Evolutionary conservation across 2,329 filamentous ascomycete genomes (phyloP).

Genomic region (Xylaria sp.): DNA sequence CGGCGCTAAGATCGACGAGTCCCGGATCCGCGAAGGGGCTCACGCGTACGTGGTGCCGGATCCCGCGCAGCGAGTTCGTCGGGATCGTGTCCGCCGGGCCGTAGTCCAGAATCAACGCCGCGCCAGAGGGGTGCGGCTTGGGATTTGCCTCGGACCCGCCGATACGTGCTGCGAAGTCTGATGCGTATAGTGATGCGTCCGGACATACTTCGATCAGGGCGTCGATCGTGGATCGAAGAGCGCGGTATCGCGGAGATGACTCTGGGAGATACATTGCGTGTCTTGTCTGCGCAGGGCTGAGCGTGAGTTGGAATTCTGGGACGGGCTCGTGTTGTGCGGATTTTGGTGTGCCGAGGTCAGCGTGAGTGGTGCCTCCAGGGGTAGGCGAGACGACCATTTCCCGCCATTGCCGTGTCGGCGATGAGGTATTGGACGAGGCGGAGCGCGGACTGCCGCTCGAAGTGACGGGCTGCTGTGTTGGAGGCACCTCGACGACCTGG

Average conservation of each 20-base stretch:
- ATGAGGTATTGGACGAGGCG: conserved; percentile 55
- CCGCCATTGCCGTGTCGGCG: conserved; percentile 72
- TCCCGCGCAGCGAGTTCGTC: conserved; percentile 89
- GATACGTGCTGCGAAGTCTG: conserved; percentile 85
- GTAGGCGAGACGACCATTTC: conserved; percentile 81
- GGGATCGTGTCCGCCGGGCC: conserved; percentile 82
- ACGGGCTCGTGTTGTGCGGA: conserved; percentile 63
- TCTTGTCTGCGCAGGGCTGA: conserved; percentile 79
- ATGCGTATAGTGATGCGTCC: conserved; percentile 81
- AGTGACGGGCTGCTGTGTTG: conserved; percentile 54
- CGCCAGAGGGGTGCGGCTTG: conserved; percentile 76
- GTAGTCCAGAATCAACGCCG: conserved; percentile 96
- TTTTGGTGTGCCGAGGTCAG: conserved; percentile 64
- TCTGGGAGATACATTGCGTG: conserved; percentile 88
- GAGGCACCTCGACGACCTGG: conserved; percentile 71
- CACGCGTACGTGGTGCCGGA: conserved; percentile 78
- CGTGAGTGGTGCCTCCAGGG: conserved; percentile 64
- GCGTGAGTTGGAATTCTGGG: conserved; percentile 88
- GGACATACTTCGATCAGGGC: conserved; percentile 91
- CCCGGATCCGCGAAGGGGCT: conserved; percentile 84
- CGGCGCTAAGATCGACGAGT: conserved; percentile 86
- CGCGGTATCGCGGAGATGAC: conserved; percentile 80
- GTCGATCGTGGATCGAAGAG: conserved; percentile 72
- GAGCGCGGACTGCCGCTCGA: conserved; percentile 59
- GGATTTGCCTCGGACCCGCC: conserved; percentile 69